A percentile compares a stretch with the other conserved stretches of the same genome.
Evolutionary conservation across 176 grass and related monocot genomes (phyloP).

Genomic region (Themeda triandra): DNA sequence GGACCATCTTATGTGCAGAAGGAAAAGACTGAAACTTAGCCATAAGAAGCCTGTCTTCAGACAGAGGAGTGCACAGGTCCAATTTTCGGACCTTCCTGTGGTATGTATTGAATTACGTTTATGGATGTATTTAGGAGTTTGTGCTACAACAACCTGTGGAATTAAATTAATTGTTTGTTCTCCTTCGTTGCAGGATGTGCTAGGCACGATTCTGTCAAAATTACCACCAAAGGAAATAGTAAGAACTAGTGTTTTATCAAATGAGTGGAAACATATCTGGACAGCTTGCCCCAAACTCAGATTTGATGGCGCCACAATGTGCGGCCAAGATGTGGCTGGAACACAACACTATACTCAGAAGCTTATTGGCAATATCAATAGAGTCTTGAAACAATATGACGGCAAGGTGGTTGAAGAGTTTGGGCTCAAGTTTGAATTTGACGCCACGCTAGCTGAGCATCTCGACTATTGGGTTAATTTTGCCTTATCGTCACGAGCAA

Average conservation of each 20-base stretch:
- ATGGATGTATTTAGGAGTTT: not conserved
- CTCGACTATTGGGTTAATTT: conserved; percentile 6
- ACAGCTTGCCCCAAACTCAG: not conserved
- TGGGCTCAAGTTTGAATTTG: not conserved
- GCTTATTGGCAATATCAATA: not conserved
- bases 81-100: not conserved
- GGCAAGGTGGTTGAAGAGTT: conserved; percentile 18
- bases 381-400: not conserved
- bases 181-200: not conserved
- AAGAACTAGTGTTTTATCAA: not conserved
- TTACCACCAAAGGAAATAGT: not conserved
- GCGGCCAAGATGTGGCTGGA: not conserved
- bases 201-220: not conserved
- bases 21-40: not conserved
- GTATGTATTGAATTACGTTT: not conserved
- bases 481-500: not conserved
- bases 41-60: not conserved
- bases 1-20: not conserved
- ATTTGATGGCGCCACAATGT: not conserved
- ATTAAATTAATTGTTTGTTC: not conserved
- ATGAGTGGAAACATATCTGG: not conserved
- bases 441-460: not conserved
- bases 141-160: not conserved
- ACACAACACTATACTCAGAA: not conserved
- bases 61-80: not conserved